Evolutionary conservation across 768 basidiomycete genomes (phyloP).

Genomic region (Amanita thiersii): DNA sequence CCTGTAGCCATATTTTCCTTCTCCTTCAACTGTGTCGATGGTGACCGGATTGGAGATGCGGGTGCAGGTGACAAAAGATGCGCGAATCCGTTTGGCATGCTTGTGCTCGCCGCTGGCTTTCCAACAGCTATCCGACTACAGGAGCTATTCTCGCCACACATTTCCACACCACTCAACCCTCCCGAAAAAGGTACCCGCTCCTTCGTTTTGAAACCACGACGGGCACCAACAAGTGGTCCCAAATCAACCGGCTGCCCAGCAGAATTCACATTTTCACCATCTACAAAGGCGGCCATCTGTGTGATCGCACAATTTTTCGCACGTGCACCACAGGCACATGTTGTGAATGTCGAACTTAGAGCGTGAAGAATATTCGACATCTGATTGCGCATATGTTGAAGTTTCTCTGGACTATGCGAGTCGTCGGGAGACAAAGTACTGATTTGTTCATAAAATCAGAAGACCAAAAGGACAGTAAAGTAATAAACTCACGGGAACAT

Average conservation of each 20-base stretch:
- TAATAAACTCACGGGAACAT: conserved; percentile 45
- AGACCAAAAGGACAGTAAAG: conserved; percentile 11
- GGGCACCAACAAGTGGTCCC: conserved; percentile 54
- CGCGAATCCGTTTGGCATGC: too few relatives aligned
- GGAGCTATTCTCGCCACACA: conserved; percentile 17
- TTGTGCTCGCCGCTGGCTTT: neutral
- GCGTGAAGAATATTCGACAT: conserved; percentile 66
- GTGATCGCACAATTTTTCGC: conserved; percentile 55
- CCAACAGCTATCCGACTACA: neutral
- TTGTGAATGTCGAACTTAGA: conserved; percentile 62
- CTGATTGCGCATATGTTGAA: conserved; percentile 50
- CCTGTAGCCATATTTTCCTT: conserved; percentile 9
- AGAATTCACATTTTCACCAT: conserved; percentile 13
- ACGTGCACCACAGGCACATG: conserved; percentile 63
- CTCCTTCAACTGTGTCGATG: conserved; percentile 8
- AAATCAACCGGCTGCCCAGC: conserved; percentile 30
- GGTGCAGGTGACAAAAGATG: neutral
- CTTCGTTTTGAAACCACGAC: conserved; percentile 54
- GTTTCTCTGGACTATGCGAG: conserved; percentile 31
- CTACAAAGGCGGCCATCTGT: conserved; percentile 60
- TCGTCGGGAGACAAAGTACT: conserved; percentile 8
- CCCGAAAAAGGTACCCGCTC: conserved; percentile 50
- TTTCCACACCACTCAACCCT: conserved; percentile 58
- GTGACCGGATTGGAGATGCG: conserved; percentile 7
- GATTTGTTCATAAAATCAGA: conserved; percentile 14